phyloP scores from a whole-genome alignment of 148 eudicot species.

The Chenopodium album region DNA sequence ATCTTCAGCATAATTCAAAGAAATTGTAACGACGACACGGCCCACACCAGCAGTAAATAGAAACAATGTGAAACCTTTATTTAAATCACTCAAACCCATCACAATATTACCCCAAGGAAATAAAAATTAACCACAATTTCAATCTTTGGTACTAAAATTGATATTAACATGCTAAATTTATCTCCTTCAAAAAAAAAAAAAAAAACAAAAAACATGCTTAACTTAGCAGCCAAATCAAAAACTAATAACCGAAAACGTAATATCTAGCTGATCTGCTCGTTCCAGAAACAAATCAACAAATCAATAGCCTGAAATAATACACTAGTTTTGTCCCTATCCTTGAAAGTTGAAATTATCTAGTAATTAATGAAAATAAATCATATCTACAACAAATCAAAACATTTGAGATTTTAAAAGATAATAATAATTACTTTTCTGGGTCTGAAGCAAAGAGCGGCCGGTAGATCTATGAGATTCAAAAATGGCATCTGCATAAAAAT shows the following conservation, averaged over 20 bases:
- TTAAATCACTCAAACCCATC: background rate
- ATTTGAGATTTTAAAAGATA: background rate
- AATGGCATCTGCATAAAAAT: slow-evolving; percentile 40
- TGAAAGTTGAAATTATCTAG: background rate
- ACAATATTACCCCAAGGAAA: too few species aligned
- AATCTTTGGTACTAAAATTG: too few species aligned
- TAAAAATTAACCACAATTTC: too few species aligned
- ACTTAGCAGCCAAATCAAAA: background rate
- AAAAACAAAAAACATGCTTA: background rate
- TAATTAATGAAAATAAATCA: background rate
- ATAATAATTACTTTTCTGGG: slow-evolving; percentile 34
- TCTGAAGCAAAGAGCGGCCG: slow-evolving; percentile 68
- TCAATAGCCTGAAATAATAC: background rate
- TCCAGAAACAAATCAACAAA: background rate
- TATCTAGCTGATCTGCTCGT: background rate
- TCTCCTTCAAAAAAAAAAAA: too few species aligned
- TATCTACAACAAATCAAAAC: background rate
- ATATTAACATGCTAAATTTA: background rate
- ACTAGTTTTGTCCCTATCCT: background rate
- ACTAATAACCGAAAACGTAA: background rate
- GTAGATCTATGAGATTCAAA: slow-evolving; percentile 41
- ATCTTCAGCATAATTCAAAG: background rate
- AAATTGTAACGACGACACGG: background rate
- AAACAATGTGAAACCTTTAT: background rate
- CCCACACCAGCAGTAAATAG: background rate